These are phyloP conservation scores for Cutaneotrichosporon mucoides DNA, from an alignment of 1,284 basidiomycete species.

Conservation along the genomic window DNA sequence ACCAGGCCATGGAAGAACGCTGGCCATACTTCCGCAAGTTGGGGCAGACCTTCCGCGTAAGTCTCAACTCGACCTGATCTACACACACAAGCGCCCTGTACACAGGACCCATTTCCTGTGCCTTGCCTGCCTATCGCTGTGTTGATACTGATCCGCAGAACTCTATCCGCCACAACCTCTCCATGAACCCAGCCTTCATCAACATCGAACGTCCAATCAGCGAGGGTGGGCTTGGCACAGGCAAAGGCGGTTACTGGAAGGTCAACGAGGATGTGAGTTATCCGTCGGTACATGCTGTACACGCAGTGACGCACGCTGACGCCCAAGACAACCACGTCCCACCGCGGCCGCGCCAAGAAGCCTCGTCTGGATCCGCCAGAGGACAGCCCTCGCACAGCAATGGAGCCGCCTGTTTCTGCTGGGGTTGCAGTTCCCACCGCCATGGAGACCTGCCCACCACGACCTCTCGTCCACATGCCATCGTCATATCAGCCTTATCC, in stretches of 20 bases:
- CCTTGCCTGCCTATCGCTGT: not conserved
- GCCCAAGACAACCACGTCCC: constrained; percentile 11
- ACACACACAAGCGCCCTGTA: not conserved
- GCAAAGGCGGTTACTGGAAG: constrained; percentile 40
- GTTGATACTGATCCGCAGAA: constrained; percentile 48
- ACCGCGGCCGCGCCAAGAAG: constrained; percentile 17
- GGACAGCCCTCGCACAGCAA: not conserved
- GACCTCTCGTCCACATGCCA: not conserved
- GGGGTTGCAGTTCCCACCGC: not conserved
- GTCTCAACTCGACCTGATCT: not conserved
- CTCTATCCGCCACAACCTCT: constrained; percentile 80
- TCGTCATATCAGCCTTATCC: not conserved
- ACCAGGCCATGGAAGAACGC: constrained; percentile 32
- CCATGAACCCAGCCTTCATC: constrained; percentile 70
- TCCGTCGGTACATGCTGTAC: not conserved
- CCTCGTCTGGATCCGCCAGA: constrained; percentile 1
- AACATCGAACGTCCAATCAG: constrained; percentile 47
- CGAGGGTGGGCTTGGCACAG: constrained; percentile 23
- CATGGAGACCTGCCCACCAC: not conserved
- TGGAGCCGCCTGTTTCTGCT: not conserved
- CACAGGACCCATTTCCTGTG: not conserved
- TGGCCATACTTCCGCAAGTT: constrained; percentile 29
- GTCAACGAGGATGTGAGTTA: constrained; percentile 24
- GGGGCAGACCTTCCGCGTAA: constrained; percentile 26
- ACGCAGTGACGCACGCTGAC: not conserved